Evolutionary conservation across 2,329 filamentous ascomycete species (phyloP).

Genomic region (Raffaelea ambrosiae): DNA sequence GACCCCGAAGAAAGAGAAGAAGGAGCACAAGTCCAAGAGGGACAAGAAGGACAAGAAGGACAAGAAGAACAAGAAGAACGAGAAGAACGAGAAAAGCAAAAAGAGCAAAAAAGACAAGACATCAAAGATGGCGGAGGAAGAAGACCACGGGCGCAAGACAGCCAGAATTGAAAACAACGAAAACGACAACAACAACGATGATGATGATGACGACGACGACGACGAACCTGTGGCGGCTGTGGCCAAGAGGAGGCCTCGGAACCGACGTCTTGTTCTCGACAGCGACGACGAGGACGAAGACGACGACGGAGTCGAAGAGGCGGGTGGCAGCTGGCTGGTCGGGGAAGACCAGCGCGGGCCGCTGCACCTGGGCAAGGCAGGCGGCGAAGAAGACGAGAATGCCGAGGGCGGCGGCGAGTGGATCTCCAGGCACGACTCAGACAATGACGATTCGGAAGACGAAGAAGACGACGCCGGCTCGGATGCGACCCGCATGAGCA

Average conservation of each 20-base stretch:
- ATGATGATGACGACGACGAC: slow-evolving; percentile 22
- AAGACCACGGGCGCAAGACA: too few species aligned
- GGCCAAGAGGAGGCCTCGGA: slow-evolving; percentile 20
- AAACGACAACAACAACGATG: not conserved
- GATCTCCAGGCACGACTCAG: slow-evolving; percentile 64
- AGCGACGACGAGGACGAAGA: slow-evolving; percentile 59
- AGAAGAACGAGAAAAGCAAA: not conserved
- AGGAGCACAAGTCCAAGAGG: slow-evolving; percentile 25
- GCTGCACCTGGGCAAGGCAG: slow-evolving; percentile 62
- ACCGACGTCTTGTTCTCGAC: slow-evolving; percentile 51
- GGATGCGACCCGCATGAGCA: slow-evolving; percentile 44
- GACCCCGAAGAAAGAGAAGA: slow-evolving; percentile 27
- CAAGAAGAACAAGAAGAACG: slow-evolving; percentile 22
- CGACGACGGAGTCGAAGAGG: slow-evolving; percentile 53
- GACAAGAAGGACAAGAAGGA: slow-evolving; percentile 28
- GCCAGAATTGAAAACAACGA: slow-evolving; percentile 19
- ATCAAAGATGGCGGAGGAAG: too few species aligned
- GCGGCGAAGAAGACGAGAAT: slow-evolving; percentile 69
- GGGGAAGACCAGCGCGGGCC: slow-evolving; percentile 54
- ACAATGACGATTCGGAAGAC: slow-evolving; percentile 41
- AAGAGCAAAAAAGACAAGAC: slow-evolving; percentile 19
- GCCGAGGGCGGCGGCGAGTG: slow-evolving; percentile 73
- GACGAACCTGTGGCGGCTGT: slow-evolving; percentile 19
- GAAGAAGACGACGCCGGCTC: slow-evolving; percentile 43
- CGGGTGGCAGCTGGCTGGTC: slow-evolving; percentile 73